Evolutionary conservation across 2,329 filamentous ascomycete genomes (phyloP).

Genomic region (Nemania sp.): DNA sequence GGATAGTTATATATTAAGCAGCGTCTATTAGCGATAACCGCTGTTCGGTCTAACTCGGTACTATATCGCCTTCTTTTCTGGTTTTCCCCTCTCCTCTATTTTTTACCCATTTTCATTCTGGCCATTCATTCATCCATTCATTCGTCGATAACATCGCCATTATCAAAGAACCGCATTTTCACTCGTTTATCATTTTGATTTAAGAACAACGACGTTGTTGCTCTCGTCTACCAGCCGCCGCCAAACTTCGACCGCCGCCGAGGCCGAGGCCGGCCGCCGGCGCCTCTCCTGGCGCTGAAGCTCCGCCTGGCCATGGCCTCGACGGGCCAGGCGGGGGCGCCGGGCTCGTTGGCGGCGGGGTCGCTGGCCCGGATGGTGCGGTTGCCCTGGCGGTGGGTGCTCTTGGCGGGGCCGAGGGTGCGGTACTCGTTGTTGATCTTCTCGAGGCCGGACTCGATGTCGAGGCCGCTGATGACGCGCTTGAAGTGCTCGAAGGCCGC

Average conservation of each 20-base stretch:
- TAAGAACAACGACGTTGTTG: no score
- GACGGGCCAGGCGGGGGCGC: conserved; percentile 35
- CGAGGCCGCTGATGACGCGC: conserved; percentile 51
- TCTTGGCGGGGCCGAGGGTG: conserved; percentile 46
- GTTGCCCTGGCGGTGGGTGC: conserved; percentile 52
- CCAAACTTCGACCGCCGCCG: conserved; percentile 9
- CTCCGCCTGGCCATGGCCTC: conserved; percentile 32
- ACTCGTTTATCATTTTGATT: no score
- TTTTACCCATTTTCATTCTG: no score
- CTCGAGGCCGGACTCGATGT: conserved; percentile 50
- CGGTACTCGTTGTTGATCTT: conserved; percentile 34
- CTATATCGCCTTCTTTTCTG: background rate
- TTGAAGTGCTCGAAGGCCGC: conserved; percentile 54
- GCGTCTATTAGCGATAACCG: conserved; percentile 8
- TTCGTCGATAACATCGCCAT: background rate
- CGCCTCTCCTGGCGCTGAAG: conserved; percentile 22
- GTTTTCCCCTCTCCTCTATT: background rate
- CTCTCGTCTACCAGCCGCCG: background rate
- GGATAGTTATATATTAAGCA: conserved; percentile 15
- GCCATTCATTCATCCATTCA: background rate
- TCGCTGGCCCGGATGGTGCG: conserved; percentile 43
- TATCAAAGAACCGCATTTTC: background rate
- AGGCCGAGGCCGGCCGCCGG: conserved; percentile 8
- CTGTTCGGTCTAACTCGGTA: background rate
- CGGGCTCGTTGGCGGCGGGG: conserved; percentile 37